Percentiles rank a stretch among this genome's conserved stretches.
These are phyloP conservation scores for Xylaria sp. DNA, from an alignment of 2,329 filamentous ascomycete genomes.

Conservation along the genomic window DNA sequence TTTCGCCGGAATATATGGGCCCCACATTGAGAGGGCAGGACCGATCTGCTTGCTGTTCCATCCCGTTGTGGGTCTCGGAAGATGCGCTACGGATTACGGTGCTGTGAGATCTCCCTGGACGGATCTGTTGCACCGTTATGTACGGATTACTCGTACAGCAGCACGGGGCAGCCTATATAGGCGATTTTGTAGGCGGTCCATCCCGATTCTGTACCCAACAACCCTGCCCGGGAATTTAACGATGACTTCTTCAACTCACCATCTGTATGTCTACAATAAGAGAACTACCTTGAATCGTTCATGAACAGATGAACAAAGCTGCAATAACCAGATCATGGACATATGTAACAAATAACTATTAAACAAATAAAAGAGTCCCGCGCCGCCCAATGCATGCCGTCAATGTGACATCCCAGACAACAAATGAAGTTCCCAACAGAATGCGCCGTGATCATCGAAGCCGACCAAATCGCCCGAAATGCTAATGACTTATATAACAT, in stretches of 20 bases:
- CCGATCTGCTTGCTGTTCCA: not conserved
- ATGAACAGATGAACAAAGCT: not conserved
- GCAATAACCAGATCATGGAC: not conserved
- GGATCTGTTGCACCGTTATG: no score
- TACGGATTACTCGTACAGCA: not conserved
- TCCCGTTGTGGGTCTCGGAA: not conserved
- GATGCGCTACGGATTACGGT: not conserved
- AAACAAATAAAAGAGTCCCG: not conserved
- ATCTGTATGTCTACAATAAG: no score
- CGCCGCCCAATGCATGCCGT: not conserved
- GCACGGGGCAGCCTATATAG: no score
- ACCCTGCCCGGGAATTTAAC: no score
- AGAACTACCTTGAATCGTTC: no score
- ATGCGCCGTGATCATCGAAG: not conserved
- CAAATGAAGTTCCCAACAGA: not conserved
- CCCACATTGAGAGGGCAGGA: not conserved
- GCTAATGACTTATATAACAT: not conserved
- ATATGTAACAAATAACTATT: not conserved
- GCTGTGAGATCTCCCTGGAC: not conserved
- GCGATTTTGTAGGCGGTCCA: no score
- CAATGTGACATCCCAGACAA: not conserved
- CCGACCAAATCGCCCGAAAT: not conserved
- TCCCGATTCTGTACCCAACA: no score
- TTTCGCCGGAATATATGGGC: slow-evolving; percentile 19
- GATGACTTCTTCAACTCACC: no score